Conservation (phyloP, 2,329 filamentous ascomycete genomes). For the Colletotrichum simmondsii region DNA sequence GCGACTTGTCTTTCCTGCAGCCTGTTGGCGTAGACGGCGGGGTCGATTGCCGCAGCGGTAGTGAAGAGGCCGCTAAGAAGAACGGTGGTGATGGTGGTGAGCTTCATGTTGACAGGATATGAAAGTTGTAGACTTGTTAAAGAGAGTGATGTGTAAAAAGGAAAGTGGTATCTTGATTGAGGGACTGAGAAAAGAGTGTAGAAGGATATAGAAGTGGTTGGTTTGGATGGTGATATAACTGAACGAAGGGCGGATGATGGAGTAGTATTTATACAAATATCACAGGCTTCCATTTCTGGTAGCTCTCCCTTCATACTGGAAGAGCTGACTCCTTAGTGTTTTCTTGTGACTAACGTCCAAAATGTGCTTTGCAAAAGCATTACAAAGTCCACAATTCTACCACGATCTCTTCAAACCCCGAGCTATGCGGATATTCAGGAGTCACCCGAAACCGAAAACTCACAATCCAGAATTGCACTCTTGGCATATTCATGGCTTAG, state of each 20-base stretch:
- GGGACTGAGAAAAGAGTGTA: neutral
- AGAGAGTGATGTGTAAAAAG: neutral
- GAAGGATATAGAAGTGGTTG: neutral
- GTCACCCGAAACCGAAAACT: neutral
- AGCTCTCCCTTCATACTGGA: too few relatives aligned
- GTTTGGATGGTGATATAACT: neutral
- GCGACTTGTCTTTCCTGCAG: constrained; percentile 1
- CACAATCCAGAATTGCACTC: neutral
- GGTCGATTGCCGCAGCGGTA: neutral
- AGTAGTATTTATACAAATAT: neutral
- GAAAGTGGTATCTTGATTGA: neutral
- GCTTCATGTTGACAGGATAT: neutral
- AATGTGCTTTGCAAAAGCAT: neutral
- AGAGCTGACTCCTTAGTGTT: too few relatives aligned
- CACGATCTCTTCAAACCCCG: neutral
- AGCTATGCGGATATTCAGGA: neutral
- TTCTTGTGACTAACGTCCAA: neutral
- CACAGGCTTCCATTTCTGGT: neutral
- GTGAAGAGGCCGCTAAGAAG: constrained; percentile 8
- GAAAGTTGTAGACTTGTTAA: neutral
- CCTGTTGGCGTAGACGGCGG: neutral
- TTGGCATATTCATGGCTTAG: neutral
- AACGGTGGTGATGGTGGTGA: constrained; percentile 1
- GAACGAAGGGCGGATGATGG: neutral
- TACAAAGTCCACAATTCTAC: neutral